Evolutionary conservation across 148 eudicot species (phyloP).

Genomic region (Spergularia bocconei): DNA sequence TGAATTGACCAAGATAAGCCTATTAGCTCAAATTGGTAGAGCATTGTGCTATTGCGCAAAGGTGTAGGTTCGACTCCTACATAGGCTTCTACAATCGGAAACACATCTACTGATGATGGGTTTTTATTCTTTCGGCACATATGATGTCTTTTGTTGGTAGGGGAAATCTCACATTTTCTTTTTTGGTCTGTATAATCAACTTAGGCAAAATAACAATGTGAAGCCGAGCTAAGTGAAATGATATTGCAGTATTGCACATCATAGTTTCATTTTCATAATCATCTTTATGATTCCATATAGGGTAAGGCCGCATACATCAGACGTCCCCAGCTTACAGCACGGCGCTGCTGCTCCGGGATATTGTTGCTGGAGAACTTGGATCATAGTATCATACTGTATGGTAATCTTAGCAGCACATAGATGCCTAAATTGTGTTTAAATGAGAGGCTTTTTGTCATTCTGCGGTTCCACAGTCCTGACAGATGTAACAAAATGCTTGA

Average conservation of each 20-base stretch:
- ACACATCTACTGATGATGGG: background rate
- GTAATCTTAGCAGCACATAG: background rate
- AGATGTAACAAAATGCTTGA: background rate
- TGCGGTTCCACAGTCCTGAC: background rate
- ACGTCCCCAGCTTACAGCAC: too few relatives aligned
- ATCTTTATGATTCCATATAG: background rate
- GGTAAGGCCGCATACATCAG: too few relatives aligned
- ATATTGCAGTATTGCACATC: background rate
- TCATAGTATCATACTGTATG: too few relatives aligned
- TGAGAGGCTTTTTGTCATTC: background rate
- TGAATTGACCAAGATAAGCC: background rate
- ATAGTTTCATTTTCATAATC: background rate
- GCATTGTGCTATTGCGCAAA: constrained; percentile 17
- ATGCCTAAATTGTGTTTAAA: background rate
- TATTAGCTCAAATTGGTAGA: constrained; percentile 27
- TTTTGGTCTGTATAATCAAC: background rate
- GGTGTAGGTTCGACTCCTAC: constrained; percentile 23
- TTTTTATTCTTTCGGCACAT: background rate
- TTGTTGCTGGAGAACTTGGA: too few relatives aligned
- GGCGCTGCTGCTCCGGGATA: too few relatives aligned
- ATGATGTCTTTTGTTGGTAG: background rate
- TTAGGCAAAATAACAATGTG: background rate
- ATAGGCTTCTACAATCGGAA: background rate
- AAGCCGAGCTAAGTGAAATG: background rate
- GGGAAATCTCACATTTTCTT: background rate